phyloP scores from a whole-genome alignment of 345 rosid species.

The Ceriops zippeliana region DNA sequence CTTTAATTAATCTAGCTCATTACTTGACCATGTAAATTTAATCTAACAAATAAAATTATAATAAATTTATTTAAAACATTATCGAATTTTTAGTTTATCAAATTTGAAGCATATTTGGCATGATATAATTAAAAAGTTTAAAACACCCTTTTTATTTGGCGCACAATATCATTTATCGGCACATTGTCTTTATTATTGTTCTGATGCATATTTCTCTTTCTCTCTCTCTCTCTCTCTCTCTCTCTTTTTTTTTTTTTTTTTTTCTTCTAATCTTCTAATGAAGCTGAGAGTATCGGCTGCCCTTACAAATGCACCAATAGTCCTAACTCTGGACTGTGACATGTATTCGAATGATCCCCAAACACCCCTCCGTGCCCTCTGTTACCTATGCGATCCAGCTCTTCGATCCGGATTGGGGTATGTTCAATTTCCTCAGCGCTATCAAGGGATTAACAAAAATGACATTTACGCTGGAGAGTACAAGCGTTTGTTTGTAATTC shows the following conservation, averaged over 20 bases:
- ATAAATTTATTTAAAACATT: too few relatives aligned
- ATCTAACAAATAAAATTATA: too few relatives aligned
- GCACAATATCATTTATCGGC: too few relatives aligned
- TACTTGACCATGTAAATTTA: too few relatives aligned
- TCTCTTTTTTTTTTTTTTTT: background rate
- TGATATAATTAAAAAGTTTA: too few relatives aligned
- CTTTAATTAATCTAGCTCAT: too few relatives aligned
- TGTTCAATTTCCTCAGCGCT: constrained; percentile 73
- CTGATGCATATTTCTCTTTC: background rate
- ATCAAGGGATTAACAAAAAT: constrained; percentile 42
- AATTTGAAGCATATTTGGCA: too few relatives aligned
- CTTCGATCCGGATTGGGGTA: constrained; percentile 26
- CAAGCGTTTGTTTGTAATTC: constrained; percentile 37
- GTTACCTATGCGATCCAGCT: constrained; percentile 49
- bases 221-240: too few relatives aligned
- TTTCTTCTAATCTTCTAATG: background rate
- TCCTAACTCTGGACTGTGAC: constrained; percentile 79
- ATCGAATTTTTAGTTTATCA: too few relatives aligned
- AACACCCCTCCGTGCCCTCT: constrained; percentile 46
- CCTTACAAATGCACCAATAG: constrained; percentile 64
- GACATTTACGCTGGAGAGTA: constrained; percentile 53
- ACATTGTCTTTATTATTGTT: too few relatives aligned
- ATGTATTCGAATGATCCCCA: constrained; percentile 69
- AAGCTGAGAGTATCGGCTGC: constrained; percentile 73
- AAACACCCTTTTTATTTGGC: too few relatives aligned